Evolutionary conservation across 2,329 filamentous ascomycete genomes (phyloP).

Genomic region (Colletotrichum sp.): DNA sequence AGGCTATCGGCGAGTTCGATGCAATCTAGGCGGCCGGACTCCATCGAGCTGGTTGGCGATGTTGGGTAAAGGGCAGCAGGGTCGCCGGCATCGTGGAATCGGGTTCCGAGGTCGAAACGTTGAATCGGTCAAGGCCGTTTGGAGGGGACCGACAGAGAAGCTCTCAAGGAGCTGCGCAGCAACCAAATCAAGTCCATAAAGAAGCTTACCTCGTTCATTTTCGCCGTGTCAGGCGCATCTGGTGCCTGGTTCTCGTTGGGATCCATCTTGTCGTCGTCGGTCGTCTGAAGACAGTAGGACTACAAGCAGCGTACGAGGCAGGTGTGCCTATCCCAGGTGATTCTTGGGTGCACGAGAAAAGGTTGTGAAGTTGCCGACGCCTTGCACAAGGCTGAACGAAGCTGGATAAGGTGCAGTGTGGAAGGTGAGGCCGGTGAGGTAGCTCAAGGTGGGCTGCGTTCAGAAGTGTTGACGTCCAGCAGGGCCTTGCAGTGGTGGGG

Average conservation of each 20-base stretch:
- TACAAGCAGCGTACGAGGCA: not conserved
- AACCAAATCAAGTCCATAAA: not conserved
- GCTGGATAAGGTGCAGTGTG: not conserved
- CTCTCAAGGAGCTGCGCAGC: not conserved
- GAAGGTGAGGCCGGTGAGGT: not conserved
- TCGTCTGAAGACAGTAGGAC: not conserved
- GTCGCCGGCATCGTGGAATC: not conserved
- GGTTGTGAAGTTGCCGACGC: not conserved
- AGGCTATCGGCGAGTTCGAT: not conserved
- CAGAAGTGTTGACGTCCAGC: not conserved
- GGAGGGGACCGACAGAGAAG: not conserved
- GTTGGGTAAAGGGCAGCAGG: not conserved
- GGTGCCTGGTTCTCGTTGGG: slow-evolving; percentile 45
- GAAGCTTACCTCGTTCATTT: slow-evolving; percentile 58
- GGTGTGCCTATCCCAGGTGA: not conserved
- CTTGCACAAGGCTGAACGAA: not conserved
- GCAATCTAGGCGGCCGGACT: not conserved
- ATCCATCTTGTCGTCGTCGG: slow-evolving; percentile 43
- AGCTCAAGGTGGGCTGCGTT: not conserved
- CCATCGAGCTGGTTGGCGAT: not conserved
- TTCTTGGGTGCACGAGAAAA: not conserved
- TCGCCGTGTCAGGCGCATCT: slow-evolving; percentile 63
- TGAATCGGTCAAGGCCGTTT: not conserved
- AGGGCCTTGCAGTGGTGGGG: slow-evolving; percentile 6
- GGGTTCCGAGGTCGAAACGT: not conserved